phyloP scores from a whole-genome alignment of 2,329 filamentous ascomycete genomes.

The Cladosporium sp. region DNA sequence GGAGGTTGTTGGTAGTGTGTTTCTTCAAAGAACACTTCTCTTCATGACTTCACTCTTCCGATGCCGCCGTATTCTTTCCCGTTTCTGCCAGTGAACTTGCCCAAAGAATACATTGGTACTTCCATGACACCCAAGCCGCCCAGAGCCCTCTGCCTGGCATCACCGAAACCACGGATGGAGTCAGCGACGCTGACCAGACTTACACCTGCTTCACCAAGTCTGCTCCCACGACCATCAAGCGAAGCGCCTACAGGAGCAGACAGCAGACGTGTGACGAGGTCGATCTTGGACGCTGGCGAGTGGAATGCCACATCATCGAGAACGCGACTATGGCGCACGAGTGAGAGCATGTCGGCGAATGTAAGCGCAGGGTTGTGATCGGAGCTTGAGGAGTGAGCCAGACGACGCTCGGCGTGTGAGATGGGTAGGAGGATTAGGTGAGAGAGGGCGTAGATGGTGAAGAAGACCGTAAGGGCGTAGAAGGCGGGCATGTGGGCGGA shows the following conservation, averaged over 20 bases:
- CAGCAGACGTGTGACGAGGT: constrained; percentile 70
- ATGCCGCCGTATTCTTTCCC: constrained; percentile 61
- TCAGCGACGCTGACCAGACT: constrained; percentile 35
- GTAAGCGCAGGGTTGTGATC: constrained; percentile 69
- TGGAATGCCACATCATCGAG: constrained; percentile 72
- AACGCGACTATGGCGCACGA: constrained; percentile 71
- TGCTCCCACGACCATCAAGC: constrained; percentile 35
- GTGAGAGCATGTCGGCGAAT: constrained; percentile 75
- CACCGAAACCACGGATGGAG: constrained; percentile 34
- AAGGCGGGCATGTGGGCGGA: constrained; percentile 70
- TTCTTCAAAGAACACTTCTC: background rate
- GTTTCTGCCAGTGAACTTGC: constrained; percentile 58
- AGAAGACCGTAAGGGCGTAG: constrained; percentile 72
- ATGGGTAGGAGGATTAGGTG: constrained; percentile 71
- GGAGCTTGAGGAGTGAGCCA: constrained; percentile 57
- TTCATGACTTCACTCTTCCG: constrained; percentile 48
- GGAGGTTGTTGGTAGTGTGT: background rate
- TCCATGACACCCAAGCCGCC: constrained; percentile 32
- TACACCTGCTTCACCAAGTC: constrained; percentile 22
- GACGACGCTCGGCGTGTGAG: constrained; percentile 43
- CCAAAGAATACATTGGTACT: constrained; percentile 55
- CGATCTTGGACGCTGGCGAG: constrained; percentile 63
- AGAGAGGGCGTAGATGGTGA: constrained; percentile 67
- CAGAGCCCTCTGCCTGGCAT: constrained; percentile 27
- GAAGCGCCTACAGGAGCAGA: constrained; percentile 50